Percentiles rank a stretch among this genome's conserved stretches.
These are phyloP conservation scores for Erodium texanum DNA, from an alignment of 441 rosid species.

Conservation along the genomic window DNA sequence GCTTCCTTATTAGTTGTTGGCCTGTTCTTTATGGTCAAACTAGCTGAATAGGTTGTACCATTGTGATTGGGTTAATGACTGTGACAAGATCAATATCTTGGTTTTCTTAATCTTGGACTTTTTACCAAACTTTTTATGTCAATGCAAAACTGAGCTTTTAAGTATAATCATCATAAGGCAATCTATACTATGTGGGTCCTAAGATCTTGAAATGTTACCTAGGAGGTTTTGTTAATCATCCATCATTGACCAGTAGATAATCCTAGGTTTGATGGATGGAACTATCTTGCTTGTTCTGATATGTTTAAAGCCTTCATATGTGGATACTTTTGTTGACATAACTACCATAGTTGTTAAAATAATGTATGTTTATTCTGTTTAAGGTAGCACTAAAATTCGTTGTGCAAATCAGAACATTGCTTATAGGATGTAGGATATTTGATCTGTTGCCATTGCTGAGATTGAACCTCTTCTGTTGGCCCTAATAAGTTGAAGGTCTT, in stretches of 20 bases:
- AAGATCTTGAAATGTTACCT: background rate
- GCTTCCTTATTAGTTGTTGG: background rate
- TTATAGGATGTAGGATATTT: background rate
- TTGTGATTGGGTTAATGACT: background rate
- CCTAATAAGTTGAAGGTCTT: background rate
- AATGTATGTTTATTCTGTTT: background rate
- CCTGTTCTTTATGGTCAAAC: background rate
- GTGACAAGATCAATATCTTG: background rate
- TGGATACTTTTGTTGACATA: background rate
- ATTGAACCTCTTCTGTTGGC: background rate
- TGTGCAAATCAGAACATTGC: background rate
- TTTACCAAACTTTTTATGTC: background rate
- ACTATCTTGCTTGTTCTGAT: background rate
- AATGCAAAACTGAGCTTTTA: background rate
- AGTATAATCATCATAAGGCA: too few species aligned
- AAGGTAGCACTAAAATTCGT: background rate
- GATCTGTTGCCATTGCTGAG: background rate
- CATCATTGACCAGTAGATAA: background rate
- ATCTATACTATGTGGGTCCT: background rate
- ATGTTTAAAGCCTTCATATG: background rate
- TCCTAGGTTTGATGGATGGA: slow-evolving; percentile 1
- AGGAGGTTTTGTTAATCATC: background rate
- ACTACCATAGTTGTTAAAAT: background rate
- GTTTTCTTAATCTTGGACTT: background rate
- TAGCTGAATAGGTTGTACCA: background rate